phyloP scores from a whole-genome alignment of 306 rosid genomes.

The Sechiopsis laciniata region DNA sequence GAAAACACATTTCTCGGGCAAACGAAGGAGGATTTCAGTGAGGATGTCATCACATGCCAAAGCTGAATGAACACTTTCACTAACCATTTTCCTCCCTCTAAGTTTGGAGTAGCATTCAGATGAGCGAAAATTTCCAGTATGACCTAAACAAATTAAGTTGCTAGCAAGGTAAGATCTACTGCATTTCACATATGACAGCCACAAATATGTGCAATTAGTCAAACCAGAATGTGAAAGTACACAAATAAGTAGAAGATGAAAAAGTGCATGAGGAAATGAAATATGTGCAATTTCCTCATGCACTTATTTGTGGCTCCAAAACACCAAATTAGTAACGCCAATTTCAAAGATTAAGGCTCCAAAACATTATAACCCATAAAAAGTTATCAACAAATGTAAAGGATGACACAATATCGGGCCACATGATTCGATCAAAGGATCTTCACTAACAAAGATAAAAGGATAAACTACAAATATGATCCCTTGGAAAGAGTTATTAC shows the following conservation, averaged over 20 bases:
- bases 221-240: neutral
- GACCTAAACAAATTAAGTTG: neutral
- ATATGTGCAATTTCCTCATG: no score
- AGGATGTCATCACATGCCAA: slow-evolving; percentile 63
- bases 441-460: neutral
- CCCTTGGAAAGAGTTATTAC: neutral
- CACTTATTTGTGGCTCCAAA: no score
- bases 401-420: neutral
- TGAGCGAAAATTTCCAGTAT: neutral
- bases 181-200: neutral
- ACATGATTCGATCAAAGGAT: neutral
- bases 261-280: no score
- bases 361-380: neutral
- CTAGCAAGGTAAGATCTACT: neutral
- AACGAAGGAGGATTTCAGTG: slow-evolving; percentile 50
- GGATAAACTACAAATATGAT: neutral
- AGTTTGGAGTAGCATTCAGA: slow-evolving; percentile 7
- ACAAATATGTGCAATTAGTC: neutral
- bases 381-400: neutral
- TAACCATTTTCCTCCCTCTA: slow-evolving; percentile 31
- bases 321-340: no score
- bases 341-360: no score
- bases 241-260: neutral
- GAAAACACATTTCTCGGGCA: slow-evolving; percentile 51
- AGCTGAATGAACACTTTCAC: slow-evolving; percentile 34